Evolutionary conservation across 345 rosid species (phyloP), one percentile per base, ranked within the genome.

Genomic region (Eucalyptus erythrocorys): DNA sequence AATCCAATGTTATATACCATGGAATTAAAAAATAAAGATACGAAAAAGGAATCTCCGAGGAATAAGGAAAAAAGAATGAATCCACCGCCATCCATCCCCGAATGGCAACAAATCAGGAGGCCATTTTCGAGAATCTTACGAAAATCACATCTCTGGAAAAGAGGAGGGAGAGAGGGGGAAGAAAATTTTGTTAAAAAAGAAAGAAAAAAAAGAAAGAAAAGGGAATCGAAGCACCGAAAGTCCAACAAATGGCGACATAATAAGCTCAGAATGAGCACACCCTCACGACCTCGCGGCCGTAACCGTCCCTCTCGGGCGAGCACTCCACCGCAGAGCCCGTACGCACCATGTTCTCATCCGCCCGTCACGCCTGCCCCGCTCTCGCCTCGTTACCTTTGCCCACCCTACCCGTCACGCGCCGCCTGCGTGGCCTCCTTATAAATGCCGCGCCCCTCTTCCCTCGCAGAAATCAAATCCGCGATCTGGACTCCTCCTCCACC

Each of bases 191-290:
- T 14, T 64, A 7, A 64, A 64, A 30, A 2, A n/a, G 6, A 5
- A 34, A 16, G 0, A 68, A 37, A 3, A 26, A 2, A 51, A 2
- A 1, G 7, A 50, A 6, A 16, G 17, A 8, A 50, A 50, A 50
- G 55, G 57, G 26, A 21, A 21, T 51, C 81, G 2, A 17, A 34
- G 7, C 26, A 10, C 10, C 10, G 6, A 3, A 14, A 37, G 82
- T 76, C 82, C 15, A 87, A 34, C 59, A 85, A 68, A 91, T 93
- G 95, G 90, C 93, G 86, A 93, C 95, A 94, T 90, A 16, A 43
- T 91, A 24, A 30, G 27, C 49, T 24, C 87, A 89, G 37, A 88
- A 92, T 94, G 97, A 55, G 30, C 61, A 55, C 61, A 55, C 61
- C 61, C 61, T 21, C 57, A 21, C 57, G 57, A 24, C 17, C 87